Conservation (phyloP, 306 rosid species). For the Prunus mume region DNA sequence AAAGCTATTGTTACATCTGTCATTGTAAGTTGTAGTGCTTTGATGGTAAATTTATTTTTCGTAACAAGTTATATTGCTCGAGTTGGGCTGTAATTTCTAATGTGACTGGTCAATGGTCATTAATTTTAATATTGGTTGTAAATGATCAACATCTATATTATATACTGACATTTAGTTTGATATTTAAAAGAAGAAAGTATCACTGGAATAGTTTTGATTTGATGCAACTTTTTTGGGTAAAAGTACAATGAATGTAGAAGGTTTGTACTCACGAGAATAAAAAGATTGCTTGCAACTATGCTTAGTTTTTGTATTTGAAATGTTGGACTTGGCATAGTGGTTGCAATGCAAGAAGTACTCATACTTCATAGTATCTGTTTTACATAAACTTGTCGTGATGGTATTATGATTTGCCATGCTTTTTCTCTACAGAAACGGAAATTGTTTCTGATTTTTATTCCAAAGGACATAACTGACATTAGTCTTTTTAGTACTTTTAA, state of each 20-base stretch:
- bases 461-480: too few species aligned
- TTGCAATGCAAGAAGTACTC: not conserved
- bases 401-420: too few species aligned
- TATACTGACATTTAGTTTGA: not conserved
- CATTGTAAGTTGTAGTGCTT: slow-evolving; percentile 54
- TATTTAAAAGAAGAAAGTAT: too few species aligned
- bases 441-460: too few species aligned
- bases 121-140: not conserved
- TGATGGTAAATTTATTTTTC: not conserved
- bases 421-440: too few species aligned
- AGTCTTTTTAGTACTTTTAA: too few species aligned
- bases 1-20: slow-evolving; percentile 80
- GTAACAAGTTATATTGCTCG: not conserved
- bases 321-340: not conserved
- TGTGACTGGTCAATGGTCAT: not conserved
- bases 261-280: not conserved
- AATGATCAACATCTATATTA: not conserved
- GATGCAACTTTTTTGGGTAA: not conserved
- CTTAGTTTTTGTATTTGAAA: not conserved
- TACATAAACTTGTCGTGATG: not conserved
- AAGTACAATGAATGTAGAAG: not conserved
- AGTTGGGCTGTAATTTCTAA: not conserved
- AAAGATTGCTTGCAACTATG: not conserved
- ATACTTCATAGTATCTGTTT: not conserved
- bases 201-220: not conserved